Percentiles rank a stretch among this genome's conserved stretches.
phyloP scores from a whole-genome alignment of 73 alveolate species.

The Urostyla sp. region DNA sequence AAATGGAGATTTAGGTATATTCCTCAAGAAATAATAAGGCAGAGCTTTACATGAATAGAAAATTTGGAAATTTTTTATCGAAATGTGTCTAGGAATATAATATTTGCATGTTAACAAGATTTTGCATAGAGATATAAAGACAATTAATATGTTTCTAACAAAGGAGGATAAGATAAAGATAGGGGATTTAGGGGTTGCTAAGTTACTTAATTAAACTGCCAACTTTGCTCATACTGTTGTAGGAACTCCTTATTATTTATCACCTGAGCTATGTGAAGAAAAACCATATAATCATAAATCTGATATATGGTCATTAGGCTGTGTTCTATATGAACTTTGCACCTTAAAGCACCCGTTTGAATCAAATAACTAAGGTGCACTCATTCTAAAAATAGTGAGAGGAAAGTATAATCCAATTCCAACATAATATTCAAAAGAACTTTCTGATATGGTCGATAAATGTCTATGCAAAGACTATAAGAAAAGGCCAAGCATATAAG shows the following conservation, averaged over 20 bases:
- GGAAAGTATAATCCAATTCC: constrained; percentile 95
- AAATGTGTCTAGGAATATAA: constrained; percentile 88
- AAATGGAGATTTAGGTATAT: constrained; percentile 91
- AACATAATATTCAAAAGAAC: constrained; percentile 78
- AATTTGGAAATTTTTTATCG: constrained; percentile 92
- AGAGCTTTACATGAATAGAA: constrained; percentile 74
- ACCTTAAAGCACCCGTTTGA: constrained; percentile 97
- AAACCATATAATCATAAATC: constrained; percentile 85
- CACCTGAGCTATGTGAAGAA: constrained; percentile 90
- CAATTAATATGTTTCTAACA: constrained; percentile 68
- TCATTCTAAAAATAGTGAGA: constrained; percentile 92
- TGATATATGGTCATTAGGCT: constrained; percentile 98
- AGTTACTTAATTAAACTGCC: constrained; percentile 61
- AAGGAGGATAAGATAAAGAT: constrained; percentile 66
- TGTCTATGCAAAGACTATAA: constrained; percentile 89
- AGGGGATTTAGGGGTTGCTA: constrained; percentile 86
- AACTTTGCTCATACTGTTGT: constrained; percentile 83
- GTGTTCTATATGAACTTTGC: constrained; percentile 98
- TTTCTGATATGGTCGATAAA: constrained; percentile 82
- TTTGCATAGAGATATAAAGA: constrained; percentile 82
- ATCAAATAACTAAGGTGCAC: constrained; percentile 95
- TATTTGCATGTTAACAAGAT: constrained; percentile 77
- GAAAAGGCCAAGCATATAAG: constrained; percentile 89
- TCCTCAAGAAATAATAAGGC: constrained; percentile 77
- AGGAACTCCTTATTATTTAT: constrained; percentile 87